These are phyloP conservation scores for Pseudopyricularia cyperi DNA, from an alignment of 2,329 filamentous ascomycete genomes.

Conservation along the genomic window DNA sequence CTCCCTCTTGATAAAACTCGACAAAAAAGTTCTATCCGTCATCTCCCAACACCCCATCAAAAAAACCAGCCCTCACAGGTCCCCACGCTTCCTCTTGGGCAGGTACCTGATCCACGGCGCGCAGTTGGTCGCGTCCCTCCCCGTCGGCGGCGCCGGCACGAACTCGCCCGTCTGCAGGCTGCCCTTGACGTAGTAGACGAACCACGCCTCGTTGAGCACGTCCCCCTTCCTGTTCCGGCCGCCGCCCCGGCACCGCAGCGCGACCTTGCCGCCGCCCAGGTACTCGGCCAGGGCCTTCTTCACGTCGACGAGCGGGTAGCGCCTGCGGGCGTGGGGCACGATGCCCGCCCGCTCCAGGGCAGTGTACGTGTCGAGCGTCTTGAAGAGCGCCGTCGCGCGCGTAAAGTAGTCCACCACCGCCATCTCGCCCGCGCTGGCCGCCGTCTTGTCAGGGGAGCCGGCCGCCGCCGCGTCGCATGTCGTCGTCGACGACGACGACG, in stretches of 20 bases:
- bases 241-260: conserved; percentile 24
- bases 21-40: too few relatives aligned
- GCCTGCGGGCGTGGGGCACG: conserved; percentile 17
- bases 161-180: conserved; percentile 36
- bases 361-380: conserved; percentile 26
- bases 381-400: conserved; percentile 26
- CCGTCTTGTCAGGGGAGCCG: conserved; percentile 3
- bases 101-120: conserved; percentile 23
- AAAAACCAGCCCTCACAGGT: neutral
- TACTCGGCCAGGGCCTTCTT: conserved; percentile 25
- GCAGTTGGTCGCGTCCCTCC: conserved; percentile 25
- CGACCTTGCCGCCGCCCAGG: conserved; percentile 28
- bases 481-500: neutral
- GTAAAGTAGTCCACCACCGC: conserved; percentile 32
- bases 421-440: conserved; percentile 28
- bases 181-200: conserved; percentile 38
- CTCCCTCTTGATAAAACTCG: too few relatives aligned
- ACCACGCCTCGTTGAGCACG: conserved; percentile 38
- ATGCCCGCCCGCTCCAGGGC: conserved; percentile 24
- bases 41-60: neutral
- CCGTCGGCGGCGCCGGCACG: conserved; percentile 24
- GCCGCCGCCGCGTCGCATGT: neutral
- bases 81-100: conserved; percentile 18
- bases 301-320: conserved; percentile 31
- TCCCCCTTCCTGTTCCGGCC: conserved; percentile 16